Evolutionary conservation across 2,329 filamentous ascomycete species (phyloP).

Genomic region (Colletotrichum sp.): DNA sequence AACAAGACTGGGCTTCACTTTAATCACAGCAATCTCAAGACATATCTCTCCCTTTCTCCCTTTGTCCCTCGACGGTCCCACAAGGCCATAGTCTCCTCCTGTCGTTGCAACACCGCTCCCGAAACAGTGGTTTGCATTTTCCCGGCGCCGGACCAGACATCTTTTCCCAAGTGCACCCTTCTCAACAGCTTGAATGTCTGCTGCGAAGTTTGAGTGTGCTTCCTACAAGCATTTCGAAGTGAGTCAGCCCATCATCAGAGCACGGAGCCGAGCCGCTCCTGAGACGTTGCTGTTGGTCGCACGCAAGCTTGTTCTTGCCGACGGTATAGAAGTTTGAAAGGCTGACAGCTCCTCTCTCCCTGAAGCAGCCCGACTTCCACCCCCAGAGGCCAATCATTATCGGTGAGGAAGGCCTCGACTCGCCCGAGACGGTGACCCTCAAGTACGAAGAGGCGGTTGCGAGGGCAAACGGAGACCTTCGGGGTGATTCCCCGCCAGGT

Average conservation of each 20-base stretch:
- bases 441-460: constrained; percentile 62
- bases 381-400: constrained; percentile 62
- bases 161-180: constrained; percentile 20
- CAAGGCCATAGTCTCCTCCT: constrained; percentile 21
- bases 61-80: constrained; percentile 15
- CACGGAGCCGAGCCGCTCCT: constrained; percentile 21
- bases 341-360: constrained; percentile 27
- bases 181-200: constrained; percentile 60
- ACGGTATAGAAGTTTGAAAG: not conserved
- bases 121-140: constrained; percentile 26
- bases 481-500: constrained; percentile 60
- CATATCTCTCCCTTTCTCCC: constrained; percentile 22
- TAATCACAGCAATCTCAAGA: constrained; percentile 19
- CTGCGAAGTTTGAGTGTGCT: constrained; percentile 59
- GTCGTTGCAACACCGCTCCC: constrained; percentile 23
- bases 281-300: constrained; percentile 36
- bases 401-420: constrained; percentile 60
- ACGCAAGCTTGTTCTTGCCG: not conserved
- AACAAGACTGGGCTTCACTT: not conserved
- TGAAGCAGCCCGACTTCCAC: constrained; percentile 54
- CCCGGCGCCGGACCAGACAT: constrained; percentile 17
- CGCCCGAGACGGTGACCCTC: constrained; percentile 61
- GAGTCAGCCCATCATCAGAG: constrained; percentile 39
- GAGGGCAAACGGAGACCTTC: constrained; percentile 57
- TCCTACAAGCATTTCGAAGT: constrained; percentile 66